phyloP scores from a whole-genome alignment of 371 early-diverging fungal species.

The Furculomyces boomerangus region DNA sequence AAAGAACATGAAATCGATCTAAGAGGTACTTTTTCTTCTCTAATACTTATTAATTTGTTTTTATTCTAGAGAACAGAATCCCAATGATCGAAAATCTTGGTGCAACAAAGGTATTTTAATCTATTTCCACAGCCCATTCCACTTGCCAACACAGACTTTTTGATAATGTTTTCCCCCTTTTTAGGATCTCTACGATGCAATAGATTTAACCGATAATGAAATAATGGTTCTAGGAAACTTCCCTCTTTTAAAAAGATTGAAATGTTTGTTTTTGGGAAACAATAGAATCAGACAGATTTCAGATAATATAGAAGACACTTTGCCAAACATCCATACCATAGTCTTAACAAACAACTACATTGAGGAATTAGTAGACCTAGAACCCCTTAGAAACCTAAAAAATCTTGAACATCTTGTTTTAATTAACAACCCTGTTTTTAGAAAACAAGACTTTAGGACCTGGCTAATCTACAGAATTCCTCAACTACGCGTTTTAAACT shows the following conservation, averaged over 20 bases:
- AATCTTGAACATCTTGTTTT: slow-evolving; percentile 46
- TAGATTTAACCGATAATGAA: slow-evolving; percentile 88
- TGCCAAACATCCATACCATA: slow-evolving; percentile 63
- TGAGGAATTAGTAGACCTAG: slow-evolving; percentile 64
- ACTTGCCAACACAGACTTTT: not conserved
- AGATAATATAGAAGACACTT: slow-evolving; percentile 28
- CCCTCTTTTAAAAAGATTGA: slow-evolving; percentile 65
- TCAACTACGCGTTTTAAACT: slow-evolving; percentile 68
- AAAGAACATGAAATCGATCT: slow-evolving; percentile 80
- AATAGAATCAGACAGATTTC: slow-evolving; percentile 75
- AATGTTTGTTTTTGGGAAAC: slow-evolving; percentile 53
- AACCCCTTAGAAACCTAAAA: slow-evolving; percentile 29
- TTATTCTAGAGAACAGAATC: slow-evolving; percentile 58
- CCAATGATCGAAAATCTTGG: slow-evolving; percentile 86
- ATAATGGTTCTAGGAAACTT: slow-evolving; percentile 70
- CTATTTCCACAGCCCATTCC: not conserved
- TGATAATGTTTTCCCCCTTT: not conserved
- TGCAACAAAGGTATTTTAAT: slow-evolving; percentile 50
- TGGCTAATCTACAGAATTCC: slow-evolving; percentile 68
- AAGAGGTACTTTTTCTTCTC: slow-evolving; percentile 33
- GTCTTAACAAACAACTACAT: slow-evolving; percentile 74
- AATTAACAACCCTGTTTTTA: slow-evolving; percentile 71
- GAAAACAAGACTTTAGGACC: slow-evolving; percentile 55
- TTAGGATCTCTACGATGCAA: slow-evolving; percentile 72
- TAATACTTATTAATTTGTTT: slow-evolving; percentile 2